Evolutionary conservation across 1,284 basidiomycete species (phyloP).

Genomic region (Pascua guehoae): DNA sequence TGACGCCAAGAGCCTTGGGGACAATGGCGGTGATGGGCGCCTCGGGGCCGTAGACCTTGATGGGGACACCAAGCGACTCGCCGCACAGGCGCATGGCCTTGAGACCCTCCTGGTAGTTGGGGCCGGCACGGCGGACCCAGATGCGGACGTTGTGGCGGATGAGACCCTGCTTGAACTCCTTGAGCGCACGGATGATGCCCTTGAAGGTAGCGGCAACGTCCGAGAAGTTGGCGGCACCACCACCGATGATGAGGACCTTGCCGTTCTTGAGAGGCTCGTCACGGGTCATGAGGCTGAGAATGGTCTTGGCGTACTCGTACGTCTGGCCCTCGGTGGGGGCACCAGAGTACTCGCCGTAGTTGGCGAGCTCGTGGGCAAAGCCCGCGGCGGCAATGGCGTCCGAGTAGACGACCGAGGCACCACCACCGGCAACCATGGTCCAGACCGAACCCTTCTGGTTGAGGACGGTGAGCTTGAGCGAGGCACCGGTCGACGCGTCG

Average conservation of each 20-base stretch:
- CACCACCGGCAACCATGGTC: slow-evolving; percentile 96
- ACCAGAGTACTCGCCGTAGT: slow-evolving; percentile 99
- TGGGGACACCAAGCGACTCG: slow-evolving; percentile 94
- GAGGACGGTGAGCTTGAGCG: slow-evolving; percentile 94
- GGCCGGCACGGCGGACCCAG: slow-evolving; percentile 95
- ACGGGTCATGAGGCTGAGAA: slow-evolving; percentile 95
- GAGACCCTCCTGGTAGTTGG: slow-evolving; percentile 99
- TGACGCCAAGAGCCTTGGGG: slow-evolving; percentile 87
- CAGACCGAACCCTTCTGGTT: slow-evolving; percentile 93
- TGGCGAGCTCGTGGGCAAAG: slow-evolving; percentile 94
- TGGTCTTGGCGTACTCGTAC: slow-evolving; percentile 99
- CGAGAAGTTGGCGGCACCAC: slow-evolving; percentile 98
- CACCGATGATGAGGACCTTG: slow-evolving; percentile 99
- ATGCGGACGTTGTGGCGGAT: slow-evolving; percentile 83
- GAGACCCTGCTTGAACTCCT: slow-evolving; percentile 84
- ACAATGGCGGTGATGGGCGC: slow-evolving; percentile 99
- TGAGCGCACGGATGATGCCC: slow-evolving; percentile 95
- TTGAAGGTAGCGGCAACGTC: slow-evolving; percentile 99
- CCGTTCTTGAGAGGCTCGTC: slow-evolving; percentile 76
- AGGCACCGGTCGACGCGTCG: slow-evolving; percentile 94
- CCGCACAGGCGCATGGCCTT: slow-evolving; percentile 98
- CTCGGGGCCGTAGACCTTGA: slow-evolving; percentile 95
- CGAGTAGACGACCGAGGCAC: slow-evolving; percentile 55
- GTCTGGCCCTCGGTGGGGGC: slow-evolving; percentile 98
- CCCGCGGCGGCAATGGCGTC: slow-evolving; percentile 97